A percentile compares a stretch with the other conserved stretches of the same genome.
Conservation (phyloP, 345 rosid species). For the Bruguiera gymnorhiza region DNA sequence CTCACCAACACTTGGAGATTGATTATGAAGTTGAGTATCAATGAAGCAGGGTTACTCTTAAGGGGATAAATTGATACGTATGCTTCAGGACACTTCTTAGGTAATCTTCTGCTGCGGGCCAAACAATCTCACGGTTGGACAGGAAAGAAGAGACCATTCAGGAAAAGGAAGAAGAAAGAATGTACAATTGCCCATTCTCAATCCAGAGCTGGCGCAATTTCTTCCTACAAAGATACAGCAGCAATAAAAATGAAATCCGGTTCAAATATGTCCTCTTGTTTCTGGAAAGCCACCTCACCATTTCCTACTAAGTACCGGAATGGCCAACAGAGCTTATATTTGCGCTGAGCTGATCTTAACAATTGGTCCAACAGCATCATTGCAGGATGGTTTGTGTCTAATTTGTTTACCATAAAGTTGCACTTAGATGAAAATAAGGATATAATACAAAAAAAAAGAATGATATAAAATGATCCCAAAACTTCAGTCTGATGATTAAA, state of each 20-base stretch:
- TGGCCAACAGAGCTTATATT: neutral
- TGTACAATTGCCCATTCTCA: neutral
- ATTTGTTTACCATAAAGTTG: neutral
- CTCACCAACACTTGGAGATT: neutral
- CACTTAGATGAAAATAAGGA: neutral
- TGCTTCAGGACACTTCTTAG: neutral
- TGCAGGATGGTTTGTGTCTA: neutral
- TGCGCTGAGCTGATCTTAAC: neutral
- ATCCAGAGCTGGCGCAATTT: neutral
- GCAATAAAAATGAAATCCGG: neutral
- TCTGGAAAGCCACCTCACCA: neutral
- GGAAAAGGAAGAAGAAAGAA: neutral
- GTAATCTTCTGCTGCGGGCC: neutral
- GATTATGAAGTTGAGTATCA: neutral
- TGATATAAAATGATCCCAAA: too few relatives aligned
- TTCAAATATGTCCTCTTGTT: neutral
- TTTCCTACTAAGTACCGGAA: neutral
- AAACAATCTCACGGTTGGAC: neutral
- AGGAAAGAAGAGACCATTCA: neutral
- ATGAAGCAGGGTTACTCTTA: neutral
- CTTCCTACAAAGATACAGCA: neutral
- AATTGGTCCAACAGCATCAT: neutral
- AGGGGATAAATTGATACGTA: neutral
- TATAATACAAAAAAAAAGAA: neutral
- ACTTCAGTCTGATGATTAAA: neutral